Evolutionary conservation across 495 filamentous ascomycete genomes (phyloP).

Genomic region (Thozetella sp.): DNA sequence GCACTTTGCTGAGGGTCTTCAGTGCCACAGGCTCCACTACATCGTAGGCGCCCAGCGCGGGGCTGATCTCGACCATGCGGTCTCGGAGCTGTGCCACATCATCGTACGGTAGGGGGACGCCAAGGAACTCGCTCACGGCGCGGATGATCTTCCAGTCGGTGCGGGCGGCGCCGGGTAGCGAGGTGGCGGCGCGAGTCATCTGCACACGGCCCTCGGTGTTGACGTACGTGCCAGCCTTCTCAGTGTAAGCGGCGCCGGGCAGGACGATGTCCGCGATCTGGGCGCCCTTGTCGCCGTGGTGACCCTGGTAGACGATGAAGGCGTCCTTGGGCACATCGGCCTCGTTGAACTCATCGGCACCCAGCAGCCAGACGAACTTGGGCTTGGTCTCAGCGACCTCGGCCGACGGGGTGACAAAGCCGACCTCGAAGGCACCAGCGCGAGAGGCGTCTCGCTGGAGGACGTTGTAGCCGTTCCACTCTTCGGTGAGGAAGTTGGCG

Average conservation of each 20-base stretch:
- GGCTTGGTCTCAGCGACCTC: constrained; percentile 78
- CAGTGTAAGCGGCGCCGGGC: constrained; percentile 92
- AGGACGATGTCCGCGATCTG: constrained; percentile 93
- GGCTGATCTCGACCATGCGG: constrained; percentile 93
- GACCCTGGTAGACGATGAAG: constrained; percentile 96
- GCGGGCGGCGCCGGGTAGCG: constrained; percentile 81
- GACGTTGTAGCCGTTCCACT: constrained; percentile 98
- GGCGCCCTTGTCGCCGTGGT: constrained; percentile 93
- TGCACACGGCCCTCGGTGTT: constrained; percentile 97
- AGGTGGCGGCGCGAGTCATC: constrained; percentile 85
- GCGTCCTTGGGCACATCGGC: constrained; percentile 88
- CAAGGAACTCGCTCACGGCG: constrained; percentile 88
- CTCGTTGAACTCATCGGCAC: constrained; percentile 84
- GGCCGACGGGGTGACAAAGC: constrained; percentile 82
- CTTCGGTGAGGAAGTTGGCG: constrained; percentile 79
- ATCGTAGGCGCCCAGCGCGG: constrained; percentile 86
- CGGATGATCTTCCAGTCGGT: constrained; percentile 99
- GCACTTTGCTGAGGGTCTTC: constrained; percentile 77
- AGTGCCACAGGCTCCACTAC: constrained; percentile 79
- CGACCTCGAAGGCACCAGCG: constrained; percentile 90
- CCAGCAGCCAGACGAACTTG: constrained; percentile 96
- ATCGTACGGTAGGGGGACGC: constrained; percentile 85
- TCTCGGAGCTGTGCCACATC: constrained; percentile 84
- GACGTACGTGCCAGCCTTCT: constrained; percentile 95
- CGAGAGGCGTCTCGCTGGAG: constrained; percentile 92